Conservation (phyloP, 176 grass and related monocot species). For the Cenchrus americanus region DNA sequence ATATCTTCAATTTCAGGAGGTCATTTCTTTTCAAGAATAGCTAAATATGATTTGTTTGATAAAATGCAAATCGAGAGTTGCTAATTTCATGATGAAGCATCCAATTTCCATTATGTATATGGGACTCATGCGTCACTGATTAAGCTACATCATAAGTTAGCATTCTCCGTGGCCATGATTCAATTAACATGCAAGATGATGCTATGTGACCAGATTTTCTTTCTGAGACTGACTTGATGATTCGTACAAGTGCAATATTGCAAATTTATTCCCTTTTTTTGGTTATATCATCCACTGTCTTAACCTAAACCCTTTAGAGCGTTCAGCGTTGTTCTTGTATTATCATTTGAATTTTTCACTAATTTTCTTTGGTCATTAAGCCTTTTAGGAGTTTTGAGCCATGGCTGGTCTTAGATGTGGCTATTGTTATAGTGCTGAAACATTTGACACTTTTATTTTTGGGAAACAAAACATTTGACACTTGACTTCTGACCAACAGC, state of each 20-base stretch:
- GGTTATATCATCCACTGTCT: too few species aligned
- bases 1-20: slow-evolving; percentile 98
- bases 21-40: slow-evolving; percentile 45
- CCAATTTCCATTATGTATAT: background rate
- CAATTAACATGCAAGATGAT: slow-evolving; percentile 8
- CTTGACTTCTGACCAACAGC: background rate
- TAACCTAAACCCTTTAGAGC: too few species aligned
- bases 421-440: background rate
- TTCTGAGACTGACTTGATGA: background rate
- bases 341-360: background rate
- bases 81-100: background rate
- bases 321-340: background rate
- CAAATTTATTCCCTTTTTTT: background rate
- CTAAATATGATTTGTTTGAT: slow-evolving; percentile 12
- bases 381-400: background rate
- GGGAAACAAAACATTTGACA: background rate
- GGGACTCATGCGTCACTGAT: too few species aligned
- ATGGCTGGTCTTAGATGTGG: background rate
- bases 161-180: slow-evolving; percentile 16
- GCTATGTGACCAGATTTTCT: background rate
- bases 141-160: slow-evolving; percentile 1
- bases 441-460: background rate
- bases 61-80: background rate
- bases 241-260: background rate
- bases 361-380: slow-evolving; percentile 1